These are phyloP conservation scores for Leucocoprinus birnbaumii DNA, from an alignment of 768 basidiomycete species.

Conservation along the genomic window DNA sequence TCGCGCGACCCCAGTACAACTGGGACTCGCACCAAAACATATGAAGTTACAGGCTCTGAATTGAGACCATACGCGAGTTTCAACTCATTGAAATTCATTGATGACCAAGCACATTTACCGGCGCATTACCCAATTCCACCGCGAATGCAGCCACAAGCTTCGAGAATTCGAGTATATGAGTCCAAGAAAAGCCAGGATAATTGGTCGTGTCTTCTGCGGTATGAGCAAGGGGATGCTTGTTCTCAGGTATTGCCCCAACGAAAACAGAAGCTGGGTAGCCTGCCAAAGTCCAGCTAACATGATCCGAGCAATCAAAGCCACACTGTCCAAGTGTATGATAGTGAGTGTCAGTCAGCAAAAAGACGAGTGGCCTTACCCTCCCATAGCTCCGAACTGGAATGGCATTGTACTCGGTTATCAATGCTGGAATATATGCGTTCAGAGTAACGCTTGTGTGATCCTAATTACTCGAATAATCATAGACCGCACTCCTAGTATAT, in stretches of 20 bases:
- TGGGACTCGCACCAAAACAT: no score
- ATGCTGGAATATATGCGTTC: slow-evolving; percentile 37
- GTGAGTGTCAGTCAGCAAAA: neutral
- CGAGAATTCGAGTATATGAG: slow-evolving; percentile 51
- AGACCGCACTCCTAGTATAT: no score
- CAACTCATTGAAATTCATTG: no score
- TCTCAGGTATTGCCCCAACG: slow-evolving; percentile 25
- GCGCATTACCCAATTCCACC: slow-evolving; percentile 37
- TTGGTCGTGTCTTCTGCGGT: slow-evolving; percentile 28
- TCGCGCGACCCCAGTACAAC: no score
- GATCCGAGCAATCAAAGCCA: slow-evolving; percentile 28
- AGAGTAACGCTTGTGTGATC: slow-evolving; percentile 30
- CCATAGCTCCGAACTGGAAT: slow-evolving; percentile 37
- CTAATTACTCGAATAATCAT: slow-evolving; percentile 26
- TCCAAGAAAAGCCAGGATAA: slow-evolving; percentile 35
- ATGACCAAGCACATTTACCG: neutral
- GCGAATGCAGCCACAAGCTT: slow-evolving; percentile 57
- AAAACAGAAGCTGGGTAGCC: slow-evolving; percentile 43
- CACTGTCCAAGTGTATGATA: slow-evolving; percentile 17
- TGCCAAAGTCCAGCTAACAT: slow-evolving; percentile 35
- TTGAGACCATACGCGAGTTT: no score
- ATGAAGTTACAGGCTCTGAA: no score
- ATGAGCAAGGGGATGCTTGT: slow-evolving; percentile 23
- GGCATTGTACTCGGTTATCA: slow-evolving; percentile 39
- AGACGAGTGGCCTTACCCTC: slow-evolving; percentile 12